Conservation (phyloP, 1,139 yeast genomes). For the Yamadazyma kanchanaburiensis region DNA sequence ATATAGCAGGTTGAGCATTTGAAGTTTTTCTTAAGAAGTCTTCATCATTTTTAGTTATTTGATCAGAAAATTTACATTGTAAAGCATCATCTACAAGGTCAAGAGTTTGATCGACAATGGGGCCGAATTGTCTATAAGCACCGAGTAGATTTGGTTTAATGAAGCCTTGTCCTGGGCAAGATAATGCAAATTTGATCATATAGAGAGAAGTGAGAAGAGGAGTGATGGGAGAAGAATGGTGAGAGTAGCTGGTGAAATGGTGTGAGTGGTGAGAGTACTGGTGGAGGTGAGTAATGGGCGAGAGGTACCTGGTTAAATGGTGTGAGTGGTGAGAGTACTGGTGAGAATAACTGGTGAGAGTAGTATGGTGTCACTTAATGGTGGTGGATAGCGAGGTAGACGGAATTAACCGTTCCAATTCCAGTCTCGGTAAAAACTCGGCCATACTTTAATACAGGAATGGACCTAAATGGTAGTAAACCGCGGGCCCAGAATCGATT, state of each 20-base stretch:
- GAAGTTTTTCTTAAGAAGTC: conserved; percentile 35
- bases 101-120: conserved; percentile 15
- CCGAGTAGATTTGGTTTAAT: conserved; percentile 25
- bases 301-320: neutral
- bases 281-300: neutral
- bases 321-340: neutral
- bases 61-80: conserved; percentile 40
- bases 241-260: neutral
- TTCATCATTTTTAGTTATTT: conserved; percentile 15
- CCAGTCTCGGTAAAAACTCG: too few species aligned
- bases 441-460: too few species aligned
- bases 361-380: too few species aligned
- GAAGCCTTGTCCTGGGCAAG: conserved; percentile 46
- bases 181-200: conserved; percentile 21
- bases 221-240: neutral
- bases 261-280: neutral
- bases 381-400: too few species aligned
- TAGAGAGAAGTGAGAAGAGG: neutral
- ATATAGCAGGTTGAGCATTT: conserved; percentile 62
- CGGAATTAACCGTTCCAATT: too few species aligned
- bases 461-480: too few species aligned
- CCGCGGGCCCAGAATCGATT: too few species aligned
- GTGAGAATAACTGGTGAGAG: too few species aligned
- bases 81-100: conserved; percentile 64
- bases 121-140: conserved; percentile 15